A percentile compares a stretch with the other conserved stretches of the same genome.
Conservation (phyloP, 805 yeast genomes). For the Scheffersomyces ergatensis region DNA sequence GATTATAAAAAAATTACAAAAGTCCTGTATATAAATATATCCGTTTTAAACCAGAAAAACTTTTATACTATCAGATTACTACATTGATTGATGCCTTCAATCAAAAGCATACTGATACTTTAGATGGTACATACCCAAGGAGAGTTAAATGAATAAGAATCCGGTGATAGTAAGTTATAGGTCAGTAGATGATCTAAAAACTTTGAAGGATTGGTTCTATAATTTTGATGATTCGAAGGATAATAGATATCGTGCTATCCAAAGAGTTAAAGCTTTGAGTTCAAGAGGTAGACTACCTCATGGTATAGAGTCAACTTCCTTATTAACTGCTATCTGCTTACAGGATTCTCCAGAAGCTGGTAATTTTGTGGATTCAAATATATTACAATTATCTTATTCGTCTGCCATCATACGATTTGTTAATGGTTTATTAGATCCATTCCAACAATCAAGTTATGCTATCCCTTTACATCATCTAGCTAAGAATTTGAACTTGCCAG, state of each 20-base stretch:
- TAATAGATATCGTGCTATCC: constrained; percentile 44
- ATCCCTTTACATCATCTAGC: constrained; percentile 79
- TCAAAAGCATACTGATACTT: no score
- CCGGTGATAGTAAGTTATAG: constrained; percentile 20
- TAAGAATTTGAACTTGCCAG: constrained; percentile 62
- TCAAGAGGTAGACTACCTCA: constrained; percentile 70
- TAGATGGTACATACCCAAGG: no score
- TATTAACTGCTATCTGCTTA: constrained; percentile 50
- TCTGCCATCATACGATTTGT: constrained; percentile 83
- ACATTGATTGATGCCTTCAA: no score
- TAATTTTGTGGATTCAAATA: constrained; percentile 21
- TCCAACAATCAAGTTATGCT: constrained; percentile 76
- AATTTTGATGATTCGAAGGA: constrained; percentile 26
- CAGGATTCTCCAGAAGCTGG: constrained; percentile 7
- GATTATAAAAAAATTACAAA: no score
- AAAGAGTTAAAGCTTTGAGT: constrained; percentile 49
- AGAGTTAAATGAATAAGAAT: not conserved
- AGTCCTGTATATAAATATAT: no score
- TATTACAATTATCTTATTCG: constrained; percentile 55
- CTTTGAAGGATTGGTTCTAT: constrained; percentile 53
- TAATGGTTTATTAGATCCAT: constrained; percentile 85
- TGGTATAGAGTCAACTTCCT: constrained; percentile 64
- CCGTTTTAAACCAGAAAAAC: no score
- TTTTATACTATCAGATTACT: no score
- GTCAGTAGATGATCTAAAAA: constrained; percentile 40